Percentiles rank a stretch among this genome's conserved stretches.
Evolutionary conservation across 1,284 basidiomycete genomes (phyloP).

Genomic region (Sporisorium scitamineum): DNA sequence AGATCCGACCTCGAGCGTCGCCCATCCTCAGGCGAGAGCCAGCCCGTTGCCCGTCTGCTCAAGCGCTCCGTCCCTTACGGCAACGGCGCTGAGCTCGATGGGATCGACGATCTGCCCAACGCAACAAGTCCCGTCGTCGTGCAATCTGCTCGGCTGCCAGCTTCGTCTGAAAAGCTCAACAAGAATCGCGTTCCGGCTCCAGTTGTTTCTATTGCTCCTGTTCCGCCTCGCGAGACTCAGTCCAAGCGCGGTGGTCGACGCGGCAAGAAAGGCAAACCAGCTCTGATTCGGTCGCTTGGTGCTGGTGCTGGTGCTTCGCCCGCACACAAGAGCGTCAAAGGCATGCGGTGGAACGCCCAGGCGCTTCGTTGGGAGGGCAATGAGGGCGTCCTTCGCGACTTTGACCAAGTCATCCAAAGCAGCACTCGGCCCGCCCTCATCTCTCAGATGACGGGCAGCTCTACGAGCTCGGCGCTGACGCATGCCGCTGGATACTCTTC

Average conservation of each 20-base stretch:
- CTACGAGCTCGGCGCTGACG: conserved; percentile 37
- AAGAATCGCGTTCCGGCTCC: conserved; percentile 70
- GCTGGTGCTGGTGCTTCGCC: conserved; percentile 28
- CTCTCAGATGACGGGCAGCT: conserved; percentile 57
- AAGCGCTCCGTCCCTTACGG: conserved; percentile 85
- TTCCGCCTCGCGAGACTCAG: conserved; percentile 3
- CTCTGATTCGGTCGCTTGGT: conserved; percentile 56
- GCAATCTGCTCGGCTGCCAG: conserved; percentile 14
- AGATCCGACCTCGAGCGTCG: conserved; percentile 21
- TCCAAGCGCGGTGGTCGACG: conserved; percentile 67
- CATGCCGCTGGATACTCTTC: conserved; percentile 29
- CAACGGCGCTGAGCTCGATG: conserved; percentile 92
- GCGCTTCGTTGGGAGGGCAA: conserved; percentile 95
- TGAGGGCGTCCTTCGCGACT: conserved; percentile 86
- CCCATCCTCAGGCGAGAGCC: conserved; percentile 19
- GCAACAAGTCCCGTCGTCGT: conserved; percentile 70
- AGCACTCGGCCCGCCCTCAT: conserved; percentile 95
- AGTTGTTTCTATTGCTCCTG: neutral
- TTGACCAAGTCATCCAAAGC: conserved; percentile 82
- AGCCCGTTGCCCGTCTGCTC: conserved; percentile 74
- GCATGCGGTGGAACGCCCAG: conserved; percentile 95
- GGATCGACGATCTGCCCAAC: conserved; percentile 87
- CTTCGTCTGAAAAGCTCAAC: conserved; percentile 70
- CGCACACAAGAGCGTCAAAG: conserved; percentile 68
- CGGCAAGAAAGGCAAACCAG: conserved; percentile 69